Percentiles rank a stretch among this genome's conserved stretches.
These are phyloP conservation scores for Elsinoe perseae DNA, from an alignment of 2,329 filamentous ascomycete genomes.

Conservation along the genomic window DNA sequence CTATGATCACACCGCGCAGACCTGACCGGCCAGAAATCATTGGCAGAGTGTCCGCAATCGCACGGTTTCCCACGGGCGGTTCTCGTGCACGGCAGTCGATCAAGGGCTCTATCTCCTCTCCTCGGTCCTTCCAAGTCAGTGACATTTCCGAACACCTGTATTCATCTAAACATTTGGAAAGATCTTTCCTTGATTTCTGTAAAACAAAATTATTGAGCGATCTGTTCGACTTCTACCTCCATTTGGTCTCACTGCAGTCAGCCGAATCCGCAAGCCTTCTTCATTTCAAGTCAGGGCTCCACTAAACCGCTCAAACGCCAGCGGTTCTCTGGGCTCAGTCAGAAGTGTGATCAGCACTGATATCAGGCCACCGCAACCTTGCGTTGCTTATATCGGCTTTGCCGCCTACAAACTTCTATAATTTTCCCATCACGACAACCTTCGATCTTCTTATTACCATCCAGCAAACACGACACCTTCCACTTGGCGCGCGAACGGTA, in stretches of 20 bases:
- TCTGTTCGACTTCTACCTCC: background rate
- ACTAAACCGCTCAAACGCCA: background rate
- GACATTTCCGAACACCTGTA: background rate
- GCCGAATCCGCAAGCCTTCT: background rate
- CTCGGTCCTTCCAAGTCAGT: background rate
- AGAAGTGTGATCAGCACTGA: background rate
- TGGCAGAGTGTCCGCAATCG: constrained; percentile 3
- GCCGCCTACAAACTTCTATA: background rate
- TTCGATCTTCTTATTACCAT: background rate
- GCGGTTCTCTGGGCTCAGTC: background rate
- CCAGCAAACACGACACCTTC: background rate
- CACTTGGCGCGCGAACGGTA: background rate
- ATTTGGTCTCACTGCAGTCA: background rate
- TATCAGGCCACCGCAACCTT: constrained; percentile 13
- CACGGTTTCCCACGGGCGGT: background rate
- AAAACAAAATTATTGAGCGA: too few relatives aligned
- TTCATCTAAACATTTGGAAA: background rate
- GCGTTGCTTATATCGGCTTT: constrained; percentile 14
- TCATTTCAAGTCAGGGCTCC: background rate
- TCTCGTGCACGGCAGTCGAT: constrained; percentile 1
- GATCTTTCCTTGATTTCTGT: too few relatives aligned
- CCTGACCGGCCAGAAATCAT: background rate
- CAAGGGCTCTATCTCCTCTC: background rate
- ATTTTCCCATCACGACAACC: background rate
- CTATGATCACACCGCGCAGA: constrained; percentile 1